Percentiles rank a stretch among this genome's conserved stretches.
Conservation (phyloP, 805 yeast species). For the Saturnispora bothae region DNA sequence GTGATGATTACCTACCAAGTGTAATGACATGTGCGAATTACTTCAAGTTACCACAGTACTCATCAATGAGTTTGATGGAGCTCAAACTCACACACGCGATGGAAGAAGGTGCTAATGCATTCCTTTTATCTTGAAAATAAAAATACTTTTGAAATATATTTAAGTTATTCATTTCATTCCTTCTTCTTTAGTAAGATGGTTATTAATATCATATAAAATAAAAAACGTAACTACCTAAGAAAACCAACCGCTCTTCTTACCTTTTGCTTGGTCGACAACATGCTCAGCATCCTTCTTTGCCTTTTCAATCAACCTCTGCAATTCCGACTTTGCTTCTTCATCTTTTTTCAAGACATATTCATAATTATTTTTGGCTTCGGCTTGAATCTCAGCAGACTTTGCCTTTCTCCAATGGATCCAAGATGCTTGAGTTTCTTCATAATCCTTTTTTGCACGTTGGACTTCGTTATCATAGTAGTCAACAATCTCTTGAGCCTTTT, state of each 20-base stretch:
- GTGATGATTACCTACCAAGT: conserved; percentile 84
- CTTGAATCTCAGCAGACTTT: conserved; percentile 21
- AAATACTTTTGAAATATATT: not conserved
- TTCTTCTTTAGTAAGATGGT: too few relatives aligned
- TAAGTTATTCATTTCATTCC: not conserved
- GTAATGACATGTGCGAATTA: conserved; percentile 98
- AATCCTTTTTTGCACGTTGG: conserved; percentile 18
- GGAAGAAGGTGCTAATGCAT: conserved; percentile 81
- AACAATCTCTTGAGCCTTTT: conserved; percentile 18
- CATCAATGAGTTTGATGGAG: conserved; percentile 49
- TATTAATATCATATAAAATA: not conserved
- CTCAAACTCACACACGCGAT: conserved; percentile 58
- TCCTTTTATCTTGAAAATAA: conserved; percentile 50
- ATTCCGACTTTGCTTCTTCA: conserved; percentile 16
- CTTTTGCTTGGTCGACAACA: conserved; percentile 18
- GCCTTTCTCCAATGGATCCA: conserved; percentile 25
- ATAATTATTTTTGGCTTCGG: conserved; percentile 18
- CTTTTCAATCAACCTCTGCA: conserved; percentile 13
- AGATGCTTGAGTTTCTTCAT: conserved; percentile 21
- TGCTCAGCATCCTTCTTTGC: conserved; percentile 12
- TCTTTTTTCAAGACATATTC: conserved; percentile 16
- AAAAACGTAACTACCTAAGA: conserved; percentile 15
- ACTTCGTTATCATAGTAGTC: conserved; percentile 16
- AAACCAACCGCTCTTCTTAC: conserved; percentile 15
- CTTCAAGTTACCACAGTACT: conserved; percentile 77